Conservation (phyloP, 495 filamentous ascomycete species). For the Penicillium ochrochloron region DNA sequence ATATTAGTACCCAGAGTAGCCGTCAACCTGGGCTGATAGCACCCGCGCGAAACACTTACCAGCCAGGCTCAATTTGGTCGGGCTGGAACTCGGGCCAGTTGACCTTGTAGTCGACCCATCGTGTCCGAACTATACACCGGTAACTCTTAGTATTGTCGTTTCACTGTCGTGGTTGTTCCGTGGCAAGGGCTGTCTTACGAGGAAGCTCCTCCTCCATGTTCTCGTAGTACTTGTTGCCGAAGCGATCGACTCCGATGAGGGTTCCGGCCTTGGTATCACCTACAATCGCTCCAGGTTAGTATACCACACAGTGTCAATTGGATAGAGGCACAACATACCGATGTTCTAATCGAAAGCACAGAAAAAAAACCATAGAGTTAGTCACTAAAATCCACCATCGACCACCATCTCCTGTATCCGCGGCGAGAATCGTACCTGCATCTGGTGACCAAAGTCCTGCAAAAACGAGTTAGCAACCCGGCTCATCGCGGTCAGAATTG, state of each 20-base stretch:
- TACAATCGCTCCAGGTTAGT: constrained; percentile 40
- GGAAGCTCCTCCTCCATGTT: constrained; percentile 91
- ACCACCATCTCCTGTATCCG: constrained; percentile 16
- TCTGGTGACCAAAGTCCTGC: constrained; percentile 87
- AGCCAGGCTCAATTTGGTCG: constrained; percentile 94
- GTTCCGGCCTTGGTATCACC: constrained; percentile 97
- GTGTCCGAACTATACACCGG: constrained; percentile 73
- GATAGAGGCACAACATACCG: constrained; percentile 49
- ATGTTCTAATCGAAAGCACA: constrained; percentile 61
- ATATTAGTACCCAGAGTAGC: constrained; percentile 6
- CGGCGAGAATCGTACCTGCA: constrained; percentile 69
- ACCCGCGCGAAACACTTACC: constrained; percentile 53
- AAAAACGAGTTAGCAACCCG: constrained; percentile 37
- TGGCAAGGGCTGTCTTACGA: constrained; percentile 57
- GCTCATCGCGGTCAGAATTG: neutral
- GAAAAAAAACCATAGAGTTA: constrained; percentile 25
- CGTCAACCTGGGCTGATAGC: neutral
- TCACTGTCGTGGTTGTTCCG: no score
- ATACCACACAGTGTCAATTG: constrained; percentile 11
- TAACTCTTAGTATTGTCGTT: neutral
- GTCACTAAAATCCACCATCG: constrained; percentile 19
- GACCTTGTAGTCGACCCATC: constrained; percentile 95
- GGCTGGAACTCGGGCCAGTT: constrained; percentile 76
- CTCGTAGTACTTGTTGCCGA: constrained; percentile 97
- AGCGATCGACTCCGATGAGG: constrained; percentile 83